Base-by-base conservation (phyloP, 2,329 filamentous ascomycete species). In the Paraphaeosphaeria sporulosa region DNA sequence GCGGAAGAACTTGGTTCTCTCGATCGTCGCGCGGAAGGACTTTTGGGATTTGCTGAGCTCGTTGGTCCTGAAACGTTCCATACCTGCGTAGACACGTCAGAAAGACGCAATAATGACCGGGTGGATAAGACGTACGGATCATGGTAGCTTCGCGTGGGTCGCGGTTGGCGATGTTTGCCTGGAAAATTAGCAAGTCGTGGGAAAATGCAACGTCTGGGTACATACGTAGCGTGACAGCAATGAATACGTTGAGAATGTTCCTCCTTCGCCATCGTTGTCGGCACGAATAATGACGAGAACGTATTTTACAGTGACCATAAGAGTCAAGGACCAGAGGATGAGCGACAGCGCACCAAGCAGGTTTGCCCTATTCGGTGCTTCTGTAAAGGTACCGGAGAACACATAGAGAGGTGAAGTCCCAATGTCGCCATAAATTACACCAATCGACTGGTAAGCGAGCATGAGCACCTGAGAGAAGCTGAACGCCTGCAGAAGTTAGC, bases 271-370 rank as follows among this genome's bases (percentile, higher is more conserved):
- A 70, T 91, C 88, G 62, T 91, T 88, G 72, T 91, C 89, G 55
- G 89, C 89, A 36, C 79, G 80, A 5, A 91, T 76, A 40, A 91
- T 85, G 69, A 91, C 85, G 62, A 89, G 80, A 42, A 88, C 81
- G 69, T 91, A 91, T 77, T 91, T 91, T 59, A 90, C 66, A 0
- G 87, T 90, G 38, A 91, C 88, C 77, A 91, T 89, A 61, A 90
- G 78, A 25, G 87, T 89, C 36, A 91, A 76, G 0, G 87, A 85
- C 89, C 89, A 91, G 48, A 91, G 85, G 62, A 91, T 86, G 46
- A 91, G 83, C 3, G 89, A 91, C 1, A 91, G 78, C 0, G 86
- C 88, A 49, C 89, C 87, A 48, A 90, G 79, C 3, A 91, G 79
- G 65, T 90, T 86, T 23, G 85, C 80, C 65, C 84, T 84, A 7